Base-by-base conservation (phyloP, 305 asterid genomes). In the Fraxinus sp. region DNA sequence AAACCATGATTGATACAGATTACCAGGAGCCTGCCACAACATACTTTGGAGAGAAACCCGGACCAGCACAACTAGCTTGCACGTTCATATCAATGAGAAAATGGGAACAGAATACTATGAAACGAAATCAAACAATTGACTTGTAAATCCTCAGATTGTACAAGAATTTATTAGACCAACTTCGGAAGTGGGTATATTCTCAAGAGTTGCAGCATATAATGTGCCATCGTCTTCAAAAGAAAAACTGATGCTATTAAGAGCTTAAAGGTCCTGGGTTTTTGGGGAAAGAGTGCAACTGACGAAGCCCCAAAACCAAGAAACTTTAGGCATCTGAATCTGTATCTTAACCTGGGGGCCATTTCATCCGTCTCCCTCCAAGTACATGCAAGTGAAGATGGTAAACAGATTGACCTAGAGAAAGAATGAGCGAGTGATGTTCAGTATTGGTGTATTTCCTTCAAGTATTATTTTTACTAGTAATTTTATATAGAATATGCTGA, bases 361-460 rank as follows among this genome's bases (percentile, higher is more conserved):
- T 92, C 96, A 96, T 89, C 87, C 93, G 98, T 87, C 99, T 93
- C 64, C 98, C 99, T 5, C 98, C 99, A 79, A 96, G 98, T 57
- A 96, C 99, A 81, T 94, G 99, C 84, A 96, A 87, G 91, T 96
- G 99, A 85, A 96, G 91, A 92, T 96, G 99, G 91, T 96, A 96
- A 73, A 96, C 99, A 4, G 98, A 93, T 91, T 96, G 98, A 87
- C 98, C 98, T 84, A 33, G 32, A 79, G 52, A 66, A n/a, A 79
- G 36, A 79, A 76, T 1, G 59, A 49, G 66, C 16, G 24, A 57
- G 72, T 18, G 52, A 83, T 28, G 33, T 22, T 75, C 77, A 82
- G 55, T 10, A 80, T 35, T 16, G 35, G 68, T 18, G 28, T 57
- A 57, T 18, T 18, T 7, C 68, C 28, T 57, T n/a, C 26, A 55